phyloP scores from a whole-genome alignment of 2,329 filamentous ascomycete species.

The Paracamarosporium sp. region DNA sequence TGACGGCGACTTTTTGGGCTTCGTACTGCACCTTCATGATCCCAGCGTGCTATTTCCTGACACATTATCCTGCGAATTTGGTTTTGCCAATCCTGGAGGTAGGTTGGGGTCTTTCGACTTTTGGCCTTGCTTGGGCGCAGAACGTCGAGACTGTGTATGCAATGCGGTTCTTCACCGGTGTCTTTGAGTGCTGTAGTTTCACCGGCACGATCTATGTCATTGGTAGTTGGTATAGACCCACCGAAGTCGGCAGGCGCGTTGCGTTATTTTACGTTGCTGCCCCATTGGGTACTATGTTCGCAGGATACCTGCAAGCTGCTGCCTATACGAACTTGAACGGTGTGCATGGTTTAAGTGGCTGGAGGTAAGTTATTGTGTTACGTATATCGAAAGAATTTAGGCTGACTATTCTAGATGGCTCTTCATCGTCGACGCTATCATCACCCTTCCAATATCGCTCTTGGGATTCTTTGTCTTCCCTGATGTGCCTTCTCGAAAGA shows the following conservation, averaged over 20 bases:
- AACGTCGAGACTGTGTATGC: slow-evolving; percentile 21
- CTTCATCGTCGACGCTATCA: slow-evolving; percentile 33
- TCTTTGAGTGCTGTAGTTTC: slow-evolving; percentile 40
- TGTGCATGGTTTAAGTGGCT: slow-evolving; percentile 18
- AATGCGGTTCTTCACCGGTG: slow-evolving; percentile 48
- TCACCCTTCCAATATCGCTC: slow-evolving; percentile 50
- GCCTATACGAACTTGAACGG: slow-evolving; percentile 22
- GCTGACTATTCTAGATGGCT: slow-evolving; percentile 18
- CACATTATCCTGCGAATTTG: slow-evolving; percentile 30
- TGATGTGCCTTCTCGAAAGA: slow-evolving; percentile 45
- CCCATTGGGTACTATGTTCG: slow-evolving; percentile 32
- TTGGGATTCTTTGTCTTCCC: slow-evolving; percentile 51
- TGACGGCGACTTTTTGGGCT: slow-evolving; percentile 38
- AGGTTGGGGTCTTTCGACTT: slow-evolving; percentile 30
- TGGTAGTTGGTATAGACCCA: slow-evolving; percentile 49
- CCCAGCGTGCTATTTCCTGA: slow-evolving; percentile 49
- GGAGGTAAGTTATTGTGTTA: slow-evolving; percentile 10
- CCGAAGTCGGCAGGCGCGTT: slow-evolving; percentile 26
- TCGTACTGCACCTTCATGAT: slow-evolving; percentile 52
- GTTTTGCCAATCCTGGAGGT: slow-evolving; percentile 27
- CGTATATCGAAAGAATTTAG: not conserved
- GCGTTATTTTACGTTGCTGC: slow-evolving; percentile 28
- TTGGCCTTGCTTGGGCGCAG: slow-evolving; percentile 27
- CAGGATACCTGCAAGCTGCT: slow-evolving; percentile 25
- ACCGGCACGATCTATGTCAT: slow-evolving; percentile 47